phyloP scores from a whole-genome alignment of 306 rosid species.

The Quercus dentata region DNA sequence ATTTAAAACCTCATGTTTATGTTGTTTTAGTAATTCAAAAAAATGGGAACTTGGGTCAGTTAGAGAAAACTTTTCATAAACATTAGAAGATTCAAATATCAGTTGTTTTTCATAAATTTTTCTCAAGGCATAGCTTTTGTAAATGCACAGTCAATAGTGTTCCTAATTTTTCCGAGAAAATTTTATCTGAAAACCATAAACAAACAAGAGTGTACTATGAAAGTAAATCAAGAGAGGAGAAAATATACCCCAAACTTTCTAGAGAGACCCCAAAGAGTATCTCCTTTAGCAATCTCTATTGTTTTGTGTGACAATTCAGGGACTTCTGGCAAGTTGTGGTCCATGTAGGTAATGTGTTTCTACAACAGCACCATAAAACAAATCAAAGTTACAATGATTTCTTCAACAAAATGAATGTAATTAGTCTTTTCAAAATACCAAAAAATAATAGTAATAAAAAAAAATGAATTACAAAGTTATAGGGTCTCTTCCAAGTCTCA shows the following conservation, averaged over 20 bases:
- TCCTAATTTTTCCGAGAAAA: background rate
- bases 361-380: background rate
- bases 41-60: no score
- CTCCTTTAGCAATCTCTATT: conserved; percentile 31
- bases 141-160: background rate
- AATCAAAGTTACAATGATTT: background rate
- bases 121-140: background rate
- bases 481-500: background rate
- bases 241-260: conserved; percentile 25
- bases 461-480: no score
- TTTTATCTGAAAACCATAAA: background rate
- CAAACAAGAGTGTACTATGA: background rate
- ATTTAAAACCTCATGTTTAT: no score
- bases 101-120: background rate
- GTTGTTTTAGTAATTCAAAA: no score
- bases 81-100: background rate
- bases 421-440: background rate
- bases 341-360: conserved; percentile 13
- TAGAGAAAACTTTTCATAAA: background rate
- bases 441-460: background rate
- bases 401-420: background rate
- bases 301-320: conserved; percentile 4
- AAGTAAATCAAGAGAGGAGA: background rate
- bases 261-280: conserved; percentile 36
- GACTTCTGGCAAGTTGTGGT: conserved; percentile 11